These are phyloP conservation scores for Dittrichia graveolens DNA, from an alignment of 129 eudicot species.

Conservation along the genomic window DNA sequence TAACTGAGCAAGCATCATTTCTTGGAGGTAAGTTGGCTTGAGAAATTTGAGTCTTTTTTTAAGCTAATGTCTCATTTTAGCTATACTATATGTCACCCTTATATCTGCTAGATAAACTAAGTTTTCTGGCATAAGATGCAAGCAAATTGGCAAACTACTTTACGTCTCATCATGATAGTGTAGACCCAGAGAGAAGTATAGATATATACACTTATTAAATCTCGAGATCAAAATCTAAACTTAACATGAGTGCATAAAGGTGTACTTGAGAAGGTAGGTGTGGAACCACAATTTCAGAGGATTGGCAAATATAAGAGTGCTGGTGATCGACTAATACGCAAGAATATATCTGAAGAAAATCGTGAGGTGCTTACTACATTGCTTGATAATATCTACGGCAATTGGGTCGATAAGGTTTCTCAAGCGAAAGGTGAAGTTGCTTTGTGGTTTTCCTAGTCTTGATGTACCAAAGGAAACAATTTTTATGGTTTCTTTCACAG, in stretches of 20 bases:
- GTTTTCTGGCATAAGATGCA: too few species aligned
- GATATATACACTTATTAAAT: too few species aligned
- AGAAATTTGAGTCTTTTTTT: too few species aligned
- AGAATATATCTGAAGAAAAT: slow-evolving; percentile 73
- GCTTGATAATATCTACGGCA: slow-evolving; percentile 72
- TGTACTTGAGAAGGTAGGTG: slow-evolving; percentile 76
- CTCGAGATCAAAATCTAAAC: not conserved
- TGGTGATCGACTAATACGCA: slow-evolving; percentile 77
- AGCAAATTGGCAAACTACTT: too few species aligned
- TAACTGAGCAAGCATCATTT: slow-evolving; percentile 64
- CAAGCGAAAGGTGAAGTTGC: slow-evolving; percentile 54
- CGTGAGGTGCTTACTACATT: slow-evolving; percentile 80
- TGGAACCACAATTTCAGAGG: slow-evolving; percentile 85
- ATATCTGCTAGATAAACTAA: too few species aligned
- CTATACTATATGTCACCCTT: not conserved
- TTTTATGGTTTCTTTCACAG: slow-evolving; percentile 42
- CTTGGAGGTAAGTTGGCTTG: slow-evolving; percentile 67
- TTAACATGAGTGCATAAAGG: slow-evolving; percentile 44
- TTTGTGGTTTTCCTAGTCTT: slow-evolving; percentile 23
- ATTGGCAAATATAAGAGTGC: slow-evolving; percentile 93
- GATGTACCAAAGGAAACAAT: slow-evolving; percentile 6
- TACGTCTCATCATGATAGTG: too few species aligned
- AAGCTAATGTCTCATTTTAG: not conserved
- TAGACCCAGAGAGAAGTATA: too few species aligned
- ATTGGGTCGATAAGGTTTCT: slow-evolving; percentile 78